Evolutionary conservation across 192 early-diverging fungal genomes (phyloP).

Genomic region (Rhizophagus prolifer): DNA sequence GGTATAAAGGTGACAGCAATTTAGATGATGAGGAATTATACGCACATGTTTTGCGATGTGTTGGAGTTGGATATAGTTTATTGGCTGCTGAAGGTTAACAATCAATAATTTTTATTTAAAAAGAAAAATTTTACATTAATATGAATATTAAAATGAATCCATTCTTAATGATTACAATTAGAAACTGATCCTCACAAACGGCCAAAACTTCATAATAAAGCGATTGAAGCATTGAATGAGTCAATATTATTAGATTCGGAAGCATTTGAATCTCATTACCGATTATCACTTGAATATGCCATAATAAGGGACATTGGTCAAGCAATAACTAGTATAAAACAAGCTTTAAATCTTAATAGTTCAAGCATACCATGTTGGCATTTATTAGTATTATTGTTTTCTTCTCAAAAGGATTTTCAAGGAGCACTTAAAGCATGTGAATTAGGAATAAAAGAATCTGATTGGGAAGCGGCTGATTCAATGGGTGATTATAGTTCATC

Average conservation of each 20-base stretch:
- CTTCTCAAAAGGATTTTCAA: conserved; percentile 64
- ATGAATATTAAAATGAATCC: background rate
- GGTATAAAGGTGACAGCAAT: background rate
- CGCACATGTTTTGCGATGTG: conserved; percentile 33
- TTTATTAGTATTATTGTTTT: conserved; percentile 64
- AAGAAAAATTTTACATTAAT: background rate
- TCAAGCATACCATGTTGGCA: conserved; percentile 72
- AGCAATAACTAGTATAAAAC: conserved; percentile 54
- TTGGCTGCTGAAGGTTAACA: conserved; percentile 43
- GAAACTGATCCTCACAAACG: conserved; percentile 65
- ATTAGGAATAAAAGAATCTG: conserved; percentile 59
- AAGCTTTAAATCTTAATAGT: conserved; percentile 52
- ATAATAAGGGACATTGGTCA: conserved; percentile 60
- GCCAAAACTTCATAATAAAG: conserved; percentile 58
- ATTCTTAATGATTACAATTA: conserved; percentile 13
- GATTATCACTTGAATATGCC: conserved; percentile 68
- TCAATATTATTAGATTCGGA: conserved; percentile 53
- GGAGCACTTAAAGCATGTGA: conserved; percentile 67
- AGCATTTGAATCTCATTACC: conserved; percentile 60
- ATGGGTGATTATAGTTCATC: conserved; percentile 27
- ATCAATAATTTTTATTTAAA: conserved; percentile 3
- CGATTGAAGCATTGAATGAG: conserved; percentile 52
- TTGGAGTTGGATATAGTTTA: conserved; percentile 42
- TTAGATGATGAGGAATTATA: conserved; percentile 12
- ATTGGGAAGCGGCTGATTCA: conserved; percentile 37